phyloP scores from a whole-genome alignment of 2,329 filamentous ascomycete genomes.

The Arthrobotrys iridis region DNA sequence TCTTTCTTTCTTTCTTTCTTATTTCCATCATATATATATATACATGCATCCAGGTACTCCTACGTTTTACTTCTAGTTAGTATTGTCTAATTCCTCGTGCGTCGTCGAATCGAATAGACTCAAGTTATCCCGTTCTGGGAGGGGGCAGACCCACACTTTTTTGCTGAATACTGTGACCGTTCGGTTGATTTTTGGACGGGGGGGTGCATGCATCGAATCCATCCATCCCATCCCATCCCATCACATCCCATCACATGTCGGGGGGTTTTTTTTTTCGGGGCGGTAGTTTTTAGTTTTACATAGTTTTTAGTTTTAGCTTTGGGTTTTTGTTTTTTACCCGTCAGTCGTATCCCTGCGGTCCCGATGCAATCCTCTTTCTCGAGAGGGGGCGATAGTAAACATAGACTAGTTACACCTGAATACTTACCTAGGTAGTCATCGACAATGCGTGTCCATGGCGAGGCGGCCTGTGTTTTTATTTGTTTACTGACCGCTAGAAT shows the following conservation, averaged over 20 bases:
- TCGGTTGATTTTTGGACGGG: background rate
- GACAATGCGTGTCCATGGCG: too few relatives aligned
- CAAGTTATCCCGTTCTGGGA: conserved; percentile 14
- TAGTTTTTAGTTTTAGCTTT: too few relatives aligned
- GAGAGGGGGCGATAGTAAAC: too few relatives aligned
- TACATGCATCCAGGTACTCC: background rate
- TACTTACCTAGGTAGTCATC: background rate
- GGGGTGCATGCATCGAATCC: conserved; percentile 13
- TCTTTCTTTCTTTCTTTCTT: background rate
- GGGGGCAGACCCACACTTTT: conserved; percentile 17
- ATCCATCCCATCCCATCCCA: background rate
- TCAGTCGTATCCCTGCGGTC: conserved; percentile 5
- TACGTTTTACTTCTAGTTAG: background rate
- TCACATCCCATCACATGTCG: conserved; percentile 19
- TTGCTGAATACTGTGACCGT: background rate
- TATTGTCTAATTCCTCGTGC: conserved; percentile 13
- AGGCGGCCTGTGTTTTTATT: too few relatives aligned
- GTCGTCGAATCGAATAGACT: background rate
- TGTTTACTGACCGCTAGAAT: too few relatives aligned
- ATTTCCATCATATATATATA: background rate
- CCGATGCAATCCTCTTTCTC: too few relatives aligned
- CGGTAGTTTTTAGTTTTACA: too few relatives aligned
- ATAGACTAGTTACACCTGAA: too few relatives aligned
- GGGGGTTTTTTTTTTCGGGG: background rate
- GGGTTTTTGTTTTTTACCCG: background rate